Evolutionary conservation across 768 basidiomycete genomes (phyloP), one percentile per base, ranked within the genome.

Genomic region (Serendipita sp.): DNA sequence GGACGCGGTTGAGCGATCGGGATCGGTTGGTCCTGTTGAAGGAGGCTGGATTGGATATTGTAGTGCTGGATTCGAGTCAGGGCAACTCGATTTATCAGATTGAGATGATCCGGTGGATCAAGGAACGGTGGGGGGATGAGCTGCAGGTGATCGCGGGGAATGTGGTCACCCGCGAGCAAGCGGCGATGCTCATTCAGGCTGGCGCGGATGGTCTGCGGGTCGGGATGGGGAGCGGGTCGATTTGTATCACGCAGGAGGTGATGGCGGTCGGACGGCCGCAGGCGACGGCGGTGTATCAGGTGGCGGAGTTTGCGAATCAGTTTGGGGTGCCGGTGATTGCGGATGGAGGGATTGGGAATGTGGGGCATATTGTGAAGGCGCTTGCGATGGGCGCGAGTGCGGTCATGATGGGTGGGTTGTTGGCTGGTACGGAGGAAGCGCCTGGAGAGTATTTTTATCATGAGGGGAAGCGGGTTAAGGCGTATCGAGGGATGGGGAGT

Each of bases 381-480:
- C 77, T 98, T 51, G 78, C 93, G 0, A 81, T 98, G 14, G 96
- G 96, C 60, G 96, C 95, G 2, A 85, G 86, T 24, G 94, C 92
- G 2, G 93, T 98, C 61, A 98, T 98, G 96, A 97, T 99, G 96
- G 96, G 96, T 48, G 86, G 91, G 7, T 74, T 98, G 53, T 78
- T 99, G 28, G 96, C 96, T 1, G 95, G 95, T 31, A 98, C 96
- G 38, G 85, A 90, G 65, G 95, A 99, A 73, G 91, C 93, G 0
- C 96, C 96, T 0, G 96, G 96, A 68, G 93, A 98, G 76, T 99
- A 96, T 78, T 98, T 96, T 73, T 99, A 95, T 75, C 94, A 98
- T 70, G 94, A 97, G 66, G 96, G 96, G 66, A 96, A 96, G 78
- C 86, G 96, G 53, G 92, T 98, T 71, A 99, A 99, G 81, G 85